Conservation (phyloP, 2,329 filamentous ascomycete species). For the Fusarium oxysporum region DNA sequence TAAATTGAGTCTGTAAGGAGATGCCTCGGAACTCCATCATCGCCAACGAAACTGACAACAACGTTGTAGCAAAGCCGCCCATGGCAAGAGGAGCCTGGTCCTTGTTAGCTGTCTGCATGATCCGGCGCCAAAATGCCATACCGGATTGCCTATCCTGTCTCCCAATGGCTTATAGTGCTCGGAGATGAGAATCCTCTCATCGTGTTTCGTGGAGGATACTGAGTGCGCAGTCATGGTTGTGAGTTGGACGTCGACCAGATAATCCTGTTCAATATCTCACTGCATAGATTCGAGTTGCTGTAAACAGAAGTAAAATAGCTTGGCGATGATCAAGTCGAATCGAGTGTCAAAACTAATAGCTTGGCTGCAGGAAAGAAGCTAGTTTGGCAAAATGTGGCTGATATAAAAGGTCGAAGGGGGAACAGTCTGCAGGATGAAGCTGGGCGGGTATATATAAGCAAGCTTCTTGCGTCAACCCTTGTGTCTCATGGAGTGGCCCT, state of each 20-base stretch:
- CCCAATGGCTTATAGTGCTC: neutral
- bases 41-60: constrained; percentile 40
- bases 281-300: neutral
- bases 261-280: neutral
- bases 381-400: neutral
- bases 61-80: constrained; percentile 45
- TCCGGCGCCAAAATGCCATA: neutral
- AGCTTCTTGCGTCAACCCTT: neutral
- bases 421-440: neutral
- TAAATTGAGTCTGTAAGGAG: constrained; percentile 39
- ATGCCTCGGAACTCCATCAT: constrained; percentile 47
- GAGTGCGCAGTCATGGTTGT: constrained; percentile 8
- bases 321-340: neutral
- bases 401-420: neutral
- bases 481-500: neutral
- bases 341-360: neutral
- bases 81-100: constrained; percentile 39
- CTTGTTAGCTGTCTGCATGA: neutral
- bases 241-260: neutral
- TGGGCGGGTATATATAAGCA: neutral
- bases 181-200: neutral
- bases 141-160: constrained; percentile 18
- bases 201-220: constrained; percentile 3
- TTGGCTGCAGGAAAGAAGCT: neutral
- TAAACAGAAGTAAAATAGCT: neutral